Base-by-base conservation (phyloP, 305 asterid species). In the Fraxinus ornus region DNA sequence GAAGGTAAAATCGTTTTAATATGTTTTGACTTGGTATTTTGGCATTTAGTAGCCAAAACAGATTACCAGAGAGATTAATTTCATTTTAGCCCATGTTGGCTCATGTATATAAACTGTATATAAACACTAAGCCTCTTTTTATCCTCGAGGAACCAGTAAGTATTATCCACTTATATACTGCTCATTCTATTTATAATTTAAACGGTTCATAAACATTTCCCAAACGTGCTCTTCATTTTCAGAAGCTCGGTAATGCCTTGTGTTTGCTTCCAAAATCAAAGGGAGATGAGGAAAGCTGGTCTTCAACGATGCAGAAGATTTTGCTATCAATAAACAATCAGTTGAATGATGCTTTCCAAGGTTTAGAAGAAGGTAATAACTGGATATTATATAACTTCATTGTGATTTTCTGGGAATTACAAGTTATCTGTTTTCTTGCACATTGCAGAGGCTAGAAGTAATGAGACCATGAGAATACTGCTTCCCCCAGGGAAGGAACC, bases 221-320 rank as follows among this genome's bases (percentile, higher is more conserved):
- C 37, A 33, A 33, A 33, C 7, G 6, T 33, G 37, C 37, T 33
- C 37, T 33, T 33, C 37, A 26, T 85, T 84, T 91, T 79, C 93
- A 95, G 99, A 94, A 91, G 87, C 93, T 95, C 66, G 90, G 90
- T 78, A 78, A 82, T 82, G 89, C 90, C 81, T 89, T 95, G 88
- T 90, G 93, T 32, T 84, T 89, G 86, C 98, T 93, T 84, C 97
- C 97, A 82, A 94, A 90, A 90, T 84, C 97, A 52, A 92, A 82
- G 89, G 97, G 97, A 83, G 95, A 92, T 49, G 95, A 85, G 83
- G 93, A 86, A 35, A 89, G 94, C 90, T 94, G 99, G 98, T 88
- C 84, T 32, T 44, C 88, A 64, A 86, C 93, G 94, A 89, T 94
- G 94, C 91, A 88, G 75, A 94, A 90, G 83, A 87, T 95, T 80